Conservation (phyloP, 2,329 filamentous ascomycete genomes). For the Thelonectria rubi region DNA sequence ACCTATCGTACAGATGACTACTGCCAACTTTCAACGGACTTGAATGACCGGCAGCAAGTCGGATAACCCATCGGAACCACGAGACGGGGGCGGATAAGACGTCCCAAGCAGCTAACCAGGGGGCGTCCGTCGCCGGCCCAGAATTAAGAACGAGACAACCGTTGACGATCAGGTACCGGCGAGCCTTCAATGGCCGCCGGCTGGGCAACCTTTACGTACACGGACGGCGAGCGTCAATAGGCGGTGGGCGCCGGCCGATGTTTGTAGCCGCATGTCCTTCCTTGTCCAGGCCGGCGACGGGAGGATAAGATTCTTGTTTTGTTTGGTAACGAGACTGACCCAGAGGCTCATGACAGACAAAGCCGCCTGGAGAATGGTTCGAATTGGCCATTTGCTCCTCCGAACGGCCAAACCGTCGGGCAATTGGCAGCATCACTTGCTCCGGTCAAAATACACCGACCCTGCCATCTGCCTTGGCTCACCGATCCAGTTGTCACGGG, state of each 20-base stretch:
- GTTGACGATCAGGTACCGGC: slow-evolving; percentile 40
- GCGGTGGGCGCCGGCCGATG: slow-evolving; percentile 19
- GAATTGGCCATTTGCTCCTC: slow-evolving; percentile 10
- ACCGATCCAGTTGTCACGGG: slow-evolving; percentile 23
- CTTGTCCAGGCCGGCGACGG: not conserved
- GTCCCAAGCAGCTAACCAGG: slow-evolving; percentile 11
- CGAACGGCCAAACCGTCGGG: slow-evolving; percentile 1
- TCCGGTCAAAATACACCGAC: slow-evolving; percentile 18
- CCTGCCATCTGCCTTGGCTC: slow-evolving; percentile 10
- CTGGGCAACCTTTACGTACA: not conserved
- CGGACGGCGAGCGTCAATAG: not conserved
- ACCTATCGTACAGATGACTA: not conserved
- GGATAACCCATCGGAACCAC: slow-evolving; percentile 19
- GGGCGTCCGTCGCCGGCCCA: not conserved
- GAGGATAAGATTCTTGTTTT: not conserved
- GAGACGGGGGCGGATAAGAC: slow-evolving; percentile 14
- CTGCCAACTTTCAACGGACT: slow-evolving; percentile 6
- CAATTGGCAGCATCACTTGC: slow-evolving; percentile 2
- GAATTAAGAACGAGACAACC: slow-evolving; percentile 22
- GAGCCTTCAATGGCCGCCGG: slow-evolving; percentile 35
- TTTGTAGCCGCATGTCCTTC: not conserved
- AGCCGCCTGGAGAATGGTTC: not conserved
- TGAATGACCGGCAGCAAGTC: slow-evolving; percentile 19
- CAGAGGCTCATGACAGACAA: not conserved
- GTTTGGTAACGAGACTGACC: slow-evolving; percentile 2